Base-by-base conservation (phyloP, 495 filamentous ascomycete genomes). In the Penicillium paradoxum region DNA sequence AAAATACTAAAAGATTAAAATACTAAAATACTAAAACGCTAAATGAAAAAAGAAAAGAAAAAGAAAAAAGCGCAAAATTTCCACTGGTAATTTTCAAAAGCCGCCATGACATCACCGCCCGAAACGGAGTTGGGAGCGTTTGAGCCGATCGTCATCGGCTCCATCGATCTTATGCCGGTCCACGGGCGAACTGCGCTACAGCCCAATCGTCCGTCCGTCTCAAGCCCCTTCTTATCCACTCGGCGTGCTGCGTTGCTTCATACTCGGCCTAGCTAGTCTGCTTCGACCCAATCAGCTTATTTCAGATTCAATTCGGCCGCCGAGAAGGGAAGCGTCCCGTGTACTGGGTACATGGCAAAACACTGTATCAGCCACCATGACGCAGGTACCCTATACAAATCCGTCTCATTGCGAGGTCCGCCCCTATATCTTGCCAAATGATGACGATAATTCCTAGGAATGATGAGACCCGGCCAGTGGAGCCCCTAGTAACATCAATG, bases 391-490 rank as follows among this genome's bases (percentile, higher is more conserved):
- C 46, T 54, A 32, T 62, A 64, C 62, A 18, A 18, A n/a, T 36
- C 21, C 24, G 25, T 38, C 17, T 25, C 36, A 39, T 42, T 49
- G 40, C 48, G 48, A 38, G 21, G 52, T 58, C 55, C 60, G 54
- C 53, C 45, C 43, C 22, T 43, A 53, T 49, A 22, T 53, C 37
- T 58, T 62, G 54, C 57, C 43, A 60, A 62, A 57, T 66, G 54
- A 74, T 68, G 67, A 73, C 70, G 72, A 73, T 64, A 71, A 73
- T 73, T 69, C 60, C 53, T 66, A 68, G 65, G 67, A 55, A 68
- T 68, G 57, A 69, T 66, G 61, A 60, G 66, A 63, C 65, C 56
- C 53, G 53, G 42, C 55, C 51, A 55, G 67, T 68, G 63, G 70
- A 68, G 49, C n/a, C 65, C 59, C 27, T 56, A 38, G 46, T 39